Evolutionary conservation across 345 rosid species (phyloP).

Genomic region (Rhizophora apiculata): DNA sequence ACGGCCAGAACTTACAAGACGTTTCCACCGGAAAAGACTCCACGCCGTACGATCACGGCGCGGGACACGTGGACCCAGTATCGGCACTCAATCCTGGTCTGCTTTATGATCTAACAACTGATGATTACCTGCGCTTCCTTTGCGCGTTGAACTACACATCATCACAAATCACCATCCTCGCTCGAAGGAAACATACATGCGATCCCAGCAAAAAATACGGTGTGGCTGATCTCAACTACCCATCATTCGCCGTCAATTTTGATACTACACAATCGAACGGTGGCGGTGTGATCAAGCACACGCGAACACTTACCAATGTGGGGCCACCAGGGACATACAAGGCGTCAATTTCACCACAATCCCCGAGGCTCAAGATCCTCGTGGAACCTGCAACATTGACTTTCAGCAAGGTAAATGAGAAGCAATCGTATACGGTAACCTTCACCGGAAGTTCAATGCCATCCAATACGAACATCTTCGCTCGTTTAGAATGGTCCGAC

Average conservation of each 20-base stretch:
- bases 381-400: constrained; percentile 58
- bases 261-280: constrained; percentile 5
- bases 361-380: constrained; percentile 46
- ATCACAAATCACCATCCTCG: constrained; percentile 18
- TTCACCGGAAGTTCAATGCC: constrained; percentile 49
- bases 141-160: constrained; percentile 29
- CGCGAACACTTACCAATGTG: constrained; percentile 31
- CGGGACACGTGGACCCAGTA: constrained; percentile 32
- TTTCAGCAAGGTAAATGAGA: constrained; percentile 55
- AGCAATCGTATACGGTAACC: constrained; percentile 65
- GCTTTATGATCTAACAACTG: constrained; percentile 20
- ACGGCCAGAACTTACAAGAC: constrained; percentile 16
- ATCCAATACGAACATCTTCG: constrained; percentile 27
- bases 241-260: constrained; percentile 27
- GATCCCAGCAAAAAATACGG: constrained; percentile 19
- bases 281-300: constrained; percentile 40
- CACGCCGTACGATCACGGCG: constrained; percentile 31
- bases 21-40: constrained; percentile 24
- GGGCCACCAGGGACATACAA: constrained; percentile 38
- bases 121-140: constrained; percentile 29
- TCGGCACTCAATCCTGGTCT: constrained; percentile 31
- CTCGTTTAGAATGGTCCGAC: constrained; percentile 28
- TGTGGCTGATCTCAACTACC: constrained; percentile 25
- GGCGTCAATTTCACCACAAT: constrained; percentile 38
- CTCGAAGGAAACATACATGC: constrained; percentile 20